Evolutionary conservation across 352 stramenopile genomes (phyloP).

Genomic region (Thalassiosira hispida): DNA sequence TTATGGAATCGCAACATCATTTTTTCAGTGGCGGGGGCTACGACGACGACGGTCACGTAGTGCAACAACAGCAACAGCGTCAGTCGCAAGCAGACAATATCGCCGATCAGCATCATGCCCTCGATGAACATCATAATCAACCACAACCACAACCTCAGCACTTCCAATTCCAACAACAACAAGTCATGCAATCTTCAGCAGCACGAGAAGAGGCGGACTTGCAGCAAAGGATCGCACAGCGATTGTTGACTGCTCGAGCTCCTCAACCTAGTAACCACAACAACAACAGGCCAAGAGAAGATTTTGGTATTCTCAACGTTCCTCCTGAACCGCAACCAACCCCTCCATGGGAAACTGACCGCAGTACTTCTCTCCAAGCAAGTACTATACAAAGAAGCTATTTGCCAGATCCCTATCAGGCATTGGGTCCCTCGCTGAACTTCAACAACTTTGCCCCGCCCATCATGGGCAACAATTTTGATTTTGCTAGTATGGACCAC

Average conservation of each 20-base stretch:
- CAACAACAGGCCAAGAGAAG: background rate
- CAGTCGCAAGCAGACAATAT: constrained; percentile 1
- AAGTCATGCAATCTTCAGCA: background rate
- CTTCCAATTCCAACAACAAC: background rate
- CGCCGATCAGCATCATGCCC: background rate
- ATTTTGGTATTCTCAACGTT: background rate
- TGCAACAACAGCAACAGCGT: too few species aligned
- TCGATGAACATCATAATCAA: background rate
- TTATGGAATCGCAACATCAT: too few species aligned
- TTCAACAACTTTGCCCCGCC: background rate
- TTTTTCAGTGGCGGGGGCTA: too few species aligned
- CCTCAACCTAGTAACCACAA: background rate
- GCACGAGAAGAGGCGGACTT: background rate
- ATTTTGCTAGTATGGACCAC: too few species aligned
- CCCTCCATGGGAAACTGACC: constrained; percentile 3
- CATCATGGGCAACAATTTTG: background rate
- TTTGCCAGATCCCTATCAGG: background rate
- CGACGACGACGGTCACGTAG: too few species aligned
- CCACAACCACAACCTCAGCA: background rate
- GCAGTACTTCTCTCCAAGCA: too few species aligned
- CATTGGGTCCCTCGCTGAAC: background rate
- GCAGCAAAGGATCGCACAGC: constrained; percentile 10
- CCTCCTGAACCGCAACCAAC: background rate
- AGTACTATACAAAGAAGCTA: too few species aligned
- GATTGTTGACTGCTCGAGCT: background rate